A percentile compares a stretch with the other conserved stretches of the same genome.
These are phyloP conservation scores for Fusarium kyushuense DNA, from an alignment of 2,329 filamentous ascomycete genomes.

Conservation along the genomic window DNA sequence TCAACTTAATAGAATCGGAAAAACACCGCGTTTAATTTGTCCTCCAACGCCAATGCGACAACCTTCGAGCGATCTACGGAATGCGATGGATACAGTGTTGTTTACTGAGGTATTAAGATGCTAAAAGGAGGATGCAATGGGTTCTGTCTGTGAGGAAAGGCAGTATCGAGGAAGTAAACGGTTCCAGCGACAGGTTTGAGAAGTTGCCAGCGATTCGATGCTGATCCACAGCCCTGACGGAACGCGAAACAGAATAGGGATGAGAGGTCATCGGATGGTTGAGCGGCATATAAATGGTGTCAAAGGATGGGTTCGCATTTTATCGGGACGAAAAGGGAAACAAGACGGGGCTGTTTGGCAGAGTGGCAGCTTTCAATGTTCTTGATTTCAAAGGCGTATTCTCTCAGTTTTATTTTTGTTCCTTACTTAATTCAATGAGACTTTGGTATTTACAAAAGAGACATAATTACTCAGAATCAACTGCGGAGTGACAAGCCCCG, in stretches of 20 bases:
- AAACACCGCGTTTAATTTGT: conserved; percentile 57
- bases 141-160: conserved; percentile 25
- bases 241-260: conserved; percentile 11
- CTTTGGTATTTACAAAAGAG: conserved; percentile 12
- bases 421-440: conserved; percentile 35
- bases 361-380: conserved; percentile 39
- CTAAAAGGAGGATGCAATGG: conserved; percentile 40
- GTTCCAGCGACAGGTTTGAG: conserved; percentile 10
- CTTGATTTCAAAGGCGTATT: conserved; percentile 45
- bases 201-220: conserved; percentile 6
- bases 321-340: conserved; percentile 45
- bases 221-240: conserved; percentile 1
- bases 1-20: conserved; percentile 56
- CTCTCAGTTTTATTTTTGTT: conserved; percentile 42
- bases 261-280: conserved; percentile 31
- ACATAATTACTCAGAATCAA: not conserved
- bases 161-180: conserved; percentile 5
- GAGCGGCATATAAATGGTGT: conserved; percentile 49
- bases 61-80: conserved; percentile 25
- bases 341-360: conserved; percentile 43
- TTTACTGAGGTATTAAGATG: conserved; percentile 22
- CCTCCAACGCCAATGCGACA: conserved; percentile 25
- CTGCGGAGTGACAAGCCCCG: not conserved
- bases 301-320: conserved; percentile 50
- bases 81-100: conserved; percentile 21